Percentiles rank a stretch among this genome's conserved stretches.
Conservation (phyloP, 169 alveolate genomes). For the Cryptosporidium viatorum region DNA sequence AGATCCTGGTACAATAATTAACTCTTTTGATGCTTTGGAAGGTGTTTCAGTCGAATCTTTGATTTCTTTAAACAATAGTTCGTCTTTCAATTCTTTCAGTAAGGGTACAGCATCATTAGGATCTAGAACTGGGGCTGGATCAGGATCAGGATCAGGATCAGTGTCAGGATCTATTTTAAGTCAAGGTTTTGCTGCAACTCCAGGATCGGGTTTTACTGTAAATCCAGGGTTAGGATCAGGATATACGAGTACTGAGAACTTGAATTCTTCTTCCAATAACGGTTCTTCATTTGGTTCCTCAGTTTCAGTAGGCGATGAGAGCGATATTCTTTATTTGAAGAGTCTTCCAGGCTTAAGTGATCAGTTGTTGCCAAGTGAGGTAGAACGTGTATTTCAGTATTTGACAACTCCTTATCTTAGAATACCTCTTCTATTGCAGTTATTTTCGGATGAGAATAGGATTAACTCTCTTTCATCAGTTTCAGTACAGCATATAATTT, state of each 20-base stretch:
- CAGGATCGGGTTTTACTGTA: neutral
- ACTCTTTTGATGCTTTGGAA: conserved; percentile 14
- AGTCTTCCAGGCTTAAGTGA: conserved; percentile 82
- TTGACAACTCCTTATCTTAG: conserved; percentile 87
- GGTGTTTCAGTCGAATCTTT: neutral
- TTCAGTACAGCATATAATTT: conserved; percentile 85
- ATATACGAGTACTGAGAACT: neutral
- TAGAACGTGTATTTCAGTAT: conserved; percentile 85
- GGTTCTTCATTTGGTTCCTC: neutral
- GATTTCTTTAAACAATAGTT: neutral
- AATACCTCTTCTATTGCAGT: conserved; percentile 86
- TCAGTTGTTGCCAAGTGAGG: conserved; percentile 82
- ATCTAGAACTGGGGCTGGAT: too few species aligned
- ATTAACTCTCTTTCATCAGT: conserved; percentile 79
- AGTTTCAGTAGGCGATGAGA: conserved; percentile 79
- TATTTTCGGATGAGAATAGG: conserved; percentile 84
- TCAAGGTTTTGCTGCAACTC: too few species aligned
- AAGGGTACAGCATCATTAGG: too few species aligned
- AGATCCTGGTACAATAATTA: conserved; percentile 45
- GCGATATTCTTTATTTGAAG: conserved; percentile 84
- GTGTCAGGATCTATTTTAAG: neutral
- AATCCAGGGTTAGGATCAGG: neutral
- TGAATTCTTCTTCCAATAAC: neutral
- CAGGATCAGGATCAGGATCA: neutral
- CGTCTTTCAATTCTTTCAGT: neutral